A percentile compares a stretch with the other conserved stretches of the same genome.
Evolutionary conservation across 176 grass and related monocot genomes (phyloP).

Genomic region (Echinochloa phyllopogon): DNA sequence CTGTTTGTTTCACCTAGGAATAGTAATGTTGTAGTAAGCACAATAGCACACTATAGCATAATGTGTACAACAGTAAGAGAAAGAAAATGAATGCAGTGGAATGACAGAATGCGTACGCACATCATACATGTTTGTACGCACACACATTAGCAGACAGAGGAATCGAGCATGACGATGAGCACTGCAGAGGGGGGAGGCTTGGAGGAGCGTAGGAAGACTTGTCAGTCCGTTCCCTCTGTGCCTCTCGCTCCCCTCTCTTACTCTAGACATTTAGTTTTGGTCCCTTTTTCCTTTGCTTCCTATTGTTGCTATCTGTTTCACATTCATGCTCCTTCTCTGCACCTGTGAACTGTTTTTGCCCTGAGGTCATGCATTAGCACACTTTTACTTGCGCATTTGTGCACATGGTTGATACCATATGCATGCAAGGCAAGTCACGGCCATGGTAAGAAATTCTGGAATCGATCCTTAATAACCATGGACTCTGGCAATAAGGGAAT

Average conservation of each 20-base stretch:
- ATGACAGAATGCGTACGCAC: neutral
- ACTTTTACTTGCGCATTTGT: neutral
- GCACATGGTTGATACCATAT: too few species aligned
- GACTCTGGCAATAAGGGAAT: neutral
- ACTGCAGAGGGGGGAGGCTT: neutral
- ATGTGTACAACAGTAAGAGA: neutral
- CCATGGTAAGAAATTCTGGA: neutral
- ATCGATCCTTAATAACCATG: neutral
- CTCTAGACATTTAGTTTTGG: neutral
- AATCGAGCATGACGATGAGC: neutral
- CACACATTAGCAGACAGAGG: neutral
- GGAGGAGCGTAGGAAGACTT: neutral
- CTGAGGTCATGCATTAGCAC: neutral
- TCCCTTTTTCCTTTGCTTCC: neutral
- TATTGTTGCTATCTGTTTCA: neutral
- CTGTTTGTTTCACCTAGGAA: neutral
- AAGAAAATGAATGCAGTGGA: neutral
- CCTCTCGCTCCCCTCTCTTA: neutral
- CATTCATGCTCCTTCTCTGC: neutral
- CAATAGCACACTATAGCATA: neutral
- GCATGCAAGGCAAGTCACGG: neutral
- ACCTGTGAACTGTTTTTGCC: neutral
- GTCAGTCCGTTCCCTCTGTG: neutral
- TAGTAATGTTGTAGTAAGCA: neutral
- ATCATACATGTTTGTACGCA: neutral